Conservation (phyloP, 805 yeast species). For the Wickerhamia fluorescens region DNA sequence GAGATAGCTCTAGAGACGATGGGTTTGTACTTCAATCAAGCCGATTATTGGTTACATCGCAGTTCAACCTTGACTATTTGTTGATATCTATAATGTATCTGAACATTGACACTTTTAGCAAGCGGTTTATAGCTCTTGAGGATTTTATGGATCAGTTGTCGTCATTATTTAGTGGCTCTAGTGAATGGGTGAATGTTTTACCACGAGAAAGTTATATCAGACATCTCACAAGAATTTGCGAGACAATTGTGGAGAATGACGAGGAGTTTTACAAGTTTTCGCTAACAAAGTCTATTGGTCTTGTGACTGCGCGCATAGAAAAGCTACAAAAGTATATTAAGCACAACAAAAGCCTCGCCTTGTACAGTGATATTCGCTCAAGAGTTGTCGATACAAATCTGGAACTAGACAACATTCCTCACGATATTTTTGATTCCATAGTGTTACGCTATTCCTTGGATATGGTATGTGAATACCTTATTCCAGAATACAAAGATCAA, state of each 20-base stretch:
- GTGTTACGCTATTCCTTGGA: slow-evolving; percentile 38
- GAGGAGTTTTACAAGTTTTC: slow-evolving; percentile 37
- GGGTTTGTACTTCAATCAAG: slow-evolving; percentile 38
- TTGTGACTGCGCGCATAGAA: slow-evolving; percentile 31
- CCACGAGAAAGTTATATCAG: slow-evolving; percentile 11
- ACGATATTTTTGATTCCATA: slow-evolving; percentile 26
- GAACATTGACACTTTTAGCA: slow-evolving; percentile 15
- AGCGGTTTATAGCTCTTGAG: slow-evolving; percentile 32
- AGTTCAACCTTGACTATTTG: slow-evolving; percentile 33
- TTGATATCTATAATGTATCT: slow-evolving; percentile 29
- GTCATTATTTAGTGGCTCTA: slow-evolving; percentile 20
- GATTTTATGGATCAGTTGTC: slow-evolving; percentile 36
- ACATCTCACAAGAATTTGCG: slow-evolving; percentile 16
- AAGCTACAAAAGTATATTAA: neutral
- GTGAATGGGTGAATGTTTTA: slow-evolving; percentile 17
- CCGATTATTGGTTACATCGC: slow-evolving; percentile 32
- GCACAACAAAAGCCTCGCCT: neutral
- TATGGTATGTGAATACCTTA: slow-evolving; percentile 38
- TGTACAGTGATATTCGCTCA: neutral
- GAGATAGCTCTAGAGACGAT: slow-evolving; percentile 1
- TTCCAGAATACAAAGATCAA: slow-evolving; percentile 16
- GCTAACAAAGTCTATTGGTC: slow-evolving; percentile 26
- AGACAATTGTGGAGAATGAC: slow-evolving; percentile 23
- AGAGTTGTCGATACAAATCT: neutral
- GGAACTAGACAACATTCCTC: slow-evolving; percentile 19